Evolutionary conservation across 169 alveolate genomes (phyloP).

Genomic region (Babesia ovata): DNA sequence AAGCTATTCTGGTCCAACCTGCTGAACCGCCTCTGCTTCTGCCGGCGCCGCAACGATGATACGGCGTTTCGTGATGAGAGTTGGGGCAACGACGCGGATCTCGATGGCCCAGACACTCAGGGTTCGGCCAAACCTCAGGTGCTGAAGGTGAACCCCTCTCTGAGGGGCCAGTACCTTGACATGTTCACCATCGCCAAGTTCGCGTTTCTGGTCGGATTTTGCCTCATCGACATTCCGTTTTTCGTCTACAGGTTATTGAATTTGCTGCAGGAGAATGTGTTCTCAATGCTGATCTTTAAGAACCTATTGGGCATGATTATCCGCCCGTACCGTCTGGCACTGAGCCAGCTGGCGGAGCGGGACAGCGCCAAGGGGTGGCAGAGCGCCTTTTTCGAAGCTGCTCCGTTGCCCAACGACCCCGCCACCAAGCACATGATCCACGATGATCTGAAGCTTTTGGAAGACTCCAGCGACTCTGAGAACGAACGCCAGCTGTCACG

Average conservation of each 20-base stretch:
- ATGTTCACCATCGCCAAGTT: conserved; percentile 69
- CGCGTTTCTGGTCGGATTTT: conserved; percentile 61
- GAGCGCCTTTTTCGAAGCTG: conserved; percentile 53
- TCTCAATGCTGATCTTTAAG: conserved; percentile 60
- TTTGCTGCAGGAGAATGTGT: conserved; percentile 34
- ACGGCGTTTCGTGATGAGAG: background rate
- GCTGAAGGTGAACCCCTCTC: conserved; percentile 17
- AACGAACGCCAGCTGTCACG: conserved; percentile 10
- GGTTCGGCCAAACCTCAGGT: background rate
- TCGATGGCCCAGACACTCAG: background rate
- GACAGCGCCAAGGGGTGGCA: conserved; percentile 72
- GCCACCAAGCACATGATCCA: conserved; percentile 8
- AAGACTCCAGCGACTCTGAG: conserved; percentile 15
- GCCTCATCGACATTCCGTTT: conserved; percentile 61
- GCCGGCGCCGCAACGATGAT: background rate
- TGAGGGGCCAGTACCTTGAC: conserved; percentile 43
- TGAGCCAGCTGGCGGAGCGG: conserved; percentile 70
- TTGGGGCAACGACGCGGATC: background rate
- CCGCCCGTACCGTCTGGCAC: conserved; percentile 58
- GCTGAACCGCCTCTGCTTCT: background rate
- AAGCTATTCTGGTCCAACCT: conserved; percentile 10
- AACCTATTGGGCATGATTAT: conserved; percentile 50
- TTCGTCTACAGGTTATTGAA: conserved; percentile 40
- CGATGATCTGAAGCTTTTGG: conserved; percentile 41
- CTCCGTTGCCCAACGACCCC: conserved; percentile 25